Percentiles rank a stretch among this genome's conserved stretches.
Conservation (phyloP, 306 rosid genomes). For the Citrullus mucosospermus region DNA sequence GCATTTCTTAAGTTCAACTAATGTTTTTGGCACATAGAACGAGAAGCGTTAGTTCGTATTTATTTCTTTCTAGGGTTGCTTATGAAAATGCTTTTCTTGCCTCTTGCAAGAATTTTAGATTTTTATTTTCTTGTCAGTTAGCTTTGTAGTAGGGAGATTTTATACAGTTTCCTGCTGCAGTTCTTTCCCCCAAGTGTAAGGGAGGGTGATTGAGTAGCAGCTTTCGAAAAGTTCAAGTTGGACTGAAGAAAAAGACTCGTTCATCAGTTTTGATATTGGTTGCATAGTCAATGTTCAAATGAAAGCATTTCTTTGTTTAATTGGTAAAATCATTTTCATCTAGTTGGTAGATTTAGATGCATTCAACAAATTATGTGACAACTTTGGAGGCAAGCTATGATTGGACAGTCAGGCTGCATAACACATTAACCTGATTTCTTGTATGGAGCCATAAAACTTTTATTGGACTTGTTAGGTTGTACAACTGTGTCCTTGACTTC, state of each 20-base stretch:
- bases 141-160: background rate
- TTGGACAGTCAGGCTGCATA: background rate
- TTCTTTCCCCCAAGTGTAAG: background rate
- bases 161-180: background rate
- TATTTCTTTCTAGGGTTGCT: background rate
- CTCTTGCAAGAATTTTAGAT: background rate
- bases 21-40: background rate
- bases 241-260: background rate
- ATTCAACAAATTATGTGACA: background rate
- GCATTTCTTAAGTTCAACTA: background rate
- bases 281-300: background rate
- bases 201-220: background rate
- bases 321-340: background rate
- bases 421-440: background rate
- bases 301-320: background rate
- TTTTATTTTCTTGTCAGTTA: background rate
- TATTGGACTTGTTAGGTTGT: background rate
- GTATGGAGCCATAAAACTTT: background rate
- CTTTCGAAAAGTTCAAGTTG: background rate
- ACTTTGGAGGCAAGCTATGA: background rate
- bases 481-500: too few relatives aligned
- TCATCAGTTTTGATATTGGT: background rate
- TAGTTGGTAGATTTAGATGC: background rate
- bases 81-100: background rate
- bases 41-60: background rate